A percentile compares a stretch with the other conserved stretches of the same genome.
Evolutionary conservation across 805 yeast genomes (phyloP).

Genomic region (Ogataea methanolica): DNA sequence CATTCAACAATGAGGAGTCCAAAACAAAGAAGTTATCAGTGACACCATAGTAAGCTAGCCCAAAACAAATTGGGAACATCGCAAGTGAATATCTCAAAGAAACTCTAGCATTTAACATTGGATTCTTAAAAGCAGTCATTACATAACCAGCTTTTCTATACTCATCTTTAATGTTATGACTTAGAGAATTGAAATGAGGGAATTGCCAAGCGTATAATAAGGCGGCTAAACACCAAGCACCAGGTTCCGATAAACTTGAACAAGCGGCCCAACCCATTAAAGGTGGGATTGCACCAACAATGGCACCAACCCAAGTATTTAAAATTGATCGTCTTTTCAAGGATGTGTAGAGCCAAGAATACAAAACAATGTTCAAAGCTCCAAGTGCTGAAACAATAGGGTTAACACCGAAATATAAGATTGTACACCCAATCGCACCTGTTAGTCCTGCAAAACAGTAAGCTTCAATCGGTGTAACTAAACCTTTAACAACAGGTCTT

Average conservation of each 20-base stretch:
- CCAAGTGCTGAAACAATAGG: constrained; percentile 83
- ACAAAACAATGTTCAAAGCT: constrained; percentile 68
- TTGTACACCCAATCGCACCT: constrained; percentile 66
- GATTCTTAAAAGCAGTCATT: constrained; percentile 95
- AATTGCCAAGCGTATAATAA: constrained; percentile 96
- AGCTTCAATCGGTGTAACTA: constrained; percentile 72
- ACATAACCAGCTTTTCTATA: constrained; percentile 92
- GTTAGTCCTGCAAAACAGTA: constrained; percentile 70
- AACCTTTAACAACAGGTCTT: constrained; percentile 87
- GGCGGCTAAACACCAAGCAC: constrained; percentile 92
- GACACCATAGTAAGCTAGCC: constrained; percentile 69
- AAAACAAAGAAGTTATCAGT: constrained; percentile 76
- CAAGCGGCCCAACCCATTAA: constrained; percentile 99
- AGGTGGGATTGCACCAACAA: constrained; percentile 99
- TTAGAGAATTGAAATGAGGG: constrained; percentile 92
- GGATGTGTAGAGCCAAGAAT: constrained; percentile 89
- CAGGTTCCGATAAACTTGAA: constrained; percentile 74
- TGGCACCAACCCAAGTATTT: constrained; percentile 98
- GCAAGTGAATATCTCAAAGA: constrained; percentile 84
- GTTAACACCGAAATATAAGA: constrained; percentile 78
- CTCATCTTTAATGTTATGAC: constrained; percentile 83
- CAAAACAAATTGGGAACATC: constrained; percentile 92
- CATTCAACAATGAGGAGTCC: constrained; percentile 81
- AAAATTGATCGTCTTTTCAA: constrained; percentile 78
- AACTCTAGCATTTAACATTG: constrained; percentile 87